Percentiles rank a stretch among this genome's conserved stretches.
These are phyloP conservation scores for Botrytis galanthina DNA, from an alignment of 2,329 filamentous ascomycete genomes.

Conservation along the genomic window DNA sequence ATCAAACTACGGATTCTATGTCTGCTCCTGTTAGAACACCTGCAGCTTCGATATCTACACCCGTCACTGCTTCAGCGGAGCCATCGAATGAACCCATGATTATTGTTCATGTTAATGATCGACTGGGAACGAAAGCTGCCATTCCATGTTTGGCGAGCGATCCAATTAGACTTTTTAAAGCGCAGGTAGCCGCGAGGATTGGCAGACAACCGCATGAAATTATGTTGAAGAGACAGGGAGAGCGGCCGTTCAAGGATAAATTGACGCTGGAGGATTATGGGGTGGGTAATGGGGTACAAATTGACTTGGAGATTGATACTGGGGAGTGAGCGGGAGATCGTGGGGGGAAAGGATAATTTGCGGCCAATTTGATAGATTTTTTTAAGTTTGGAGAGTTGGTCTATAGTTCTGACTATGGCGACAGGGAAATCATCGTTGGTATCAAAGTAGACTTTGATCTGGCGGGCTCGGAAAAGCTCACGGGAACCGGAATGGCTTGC, in stretches of 20 bases:
- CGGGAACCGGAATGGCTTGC: constrained; percentile 6
- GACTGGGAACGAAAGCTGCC: constrained; percentile 91
- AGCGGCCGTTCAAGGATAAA: constrained; percentile 89
- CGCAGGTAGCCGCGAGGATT: constrained; percentile 85
- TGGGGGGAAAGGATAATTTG: too few species aligned
- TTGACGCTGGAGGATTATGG: constrained; percentile 88
- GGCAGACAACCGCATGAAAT: constrained; percentile 90
- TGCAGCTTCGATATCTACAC: constrained; percentile 22
- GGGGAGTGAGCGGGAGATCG: constrained; percentile 32
- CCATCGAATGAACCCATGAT: constrained; percentile 73
- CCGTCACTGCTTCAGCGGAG: constrained; percentile 26
- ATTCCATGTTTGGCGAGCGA: constrained; percentile 88
- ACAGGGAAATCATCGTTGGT: neutral
- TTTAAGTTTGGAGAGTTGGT: neutral
- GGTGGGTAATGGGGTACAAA: constrained; percentile 78
- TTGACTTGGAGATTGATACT: constrained; percentile 41
- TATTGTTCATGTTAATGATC: constrained; percentile 88
- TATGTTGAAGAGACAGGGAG: constrained; percentile 84
- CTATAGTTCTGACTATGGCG: neutral
- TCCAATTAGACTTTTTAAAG: constrained; percentile 82
- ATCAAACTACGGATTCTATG: constrained; percentile 6
- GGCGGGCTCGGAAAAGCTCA: neutral
- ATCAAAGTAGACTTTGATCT: neutral
- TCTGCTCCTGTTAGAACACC: constrained; percentile 30
- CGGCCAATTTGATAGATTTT: neutral